Evolutionary conservation across 345 rosid species (phyloP).

Genomic region (Salix udensis): DNA sequence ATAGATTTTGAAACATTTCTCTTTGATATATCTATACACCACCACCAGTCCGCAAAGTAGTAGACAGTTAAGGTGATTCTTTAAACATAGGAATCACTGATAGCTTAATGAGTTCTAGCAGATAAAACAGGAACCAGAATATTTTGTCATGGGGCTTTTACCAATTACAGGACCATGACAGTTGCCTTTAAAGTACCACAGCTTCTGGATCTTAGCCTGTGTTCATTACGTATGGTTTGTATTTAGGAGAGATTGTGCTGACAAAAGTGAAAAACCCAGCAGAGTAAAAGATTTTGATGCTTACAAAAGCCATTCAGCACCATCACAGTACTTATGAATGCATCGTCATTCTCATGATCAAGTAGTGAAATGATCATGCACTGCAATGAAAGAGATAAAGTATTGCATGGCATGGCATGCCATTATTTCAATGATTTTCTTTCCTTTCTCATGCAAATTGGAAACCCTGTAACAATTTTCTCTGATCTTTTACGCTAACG

Average conservation of each 20-base stretch:
- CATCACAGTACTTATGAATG: background rate
- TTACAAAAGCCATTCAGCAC: background rate
- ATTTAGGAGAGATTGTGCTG: background rate
- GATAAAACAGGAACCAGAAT: background rate
- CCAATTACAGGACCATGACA: background rate
- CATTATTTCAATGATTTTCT: background rate
- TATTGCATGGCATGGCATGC: background rate
- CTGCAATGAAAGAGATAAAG: background rate
- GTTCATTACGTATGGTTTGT: background rate
- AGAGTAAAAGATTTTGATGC: background rate
- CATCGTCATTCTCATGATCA: background rate
- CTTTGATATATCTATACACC: no score
- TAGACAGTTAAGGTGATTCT: background rate
- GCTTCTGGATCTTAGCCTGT: background rate
- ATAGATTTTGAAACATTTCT: no score
- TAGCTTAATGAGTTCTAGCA: background rate
- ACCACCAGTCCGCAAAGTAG: background rate
- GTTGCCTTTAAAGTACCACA: background rate
- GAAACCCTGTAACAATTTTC: background rate
- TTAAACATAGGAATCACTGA: background rate
- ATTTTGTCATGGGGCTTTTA: background rate
- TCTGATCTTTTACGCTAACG: background rate
- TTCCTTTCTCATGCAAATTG: background rate
- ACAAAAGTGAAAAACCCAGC: background rate
- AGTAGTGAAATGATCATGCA: slow-evolving; percentile 1